These are phyloP conservation scores for Psilocybe cyanescens DNA, from an alignment of 768 basidiomycete species.

Conservation along the genomic window DNA sequence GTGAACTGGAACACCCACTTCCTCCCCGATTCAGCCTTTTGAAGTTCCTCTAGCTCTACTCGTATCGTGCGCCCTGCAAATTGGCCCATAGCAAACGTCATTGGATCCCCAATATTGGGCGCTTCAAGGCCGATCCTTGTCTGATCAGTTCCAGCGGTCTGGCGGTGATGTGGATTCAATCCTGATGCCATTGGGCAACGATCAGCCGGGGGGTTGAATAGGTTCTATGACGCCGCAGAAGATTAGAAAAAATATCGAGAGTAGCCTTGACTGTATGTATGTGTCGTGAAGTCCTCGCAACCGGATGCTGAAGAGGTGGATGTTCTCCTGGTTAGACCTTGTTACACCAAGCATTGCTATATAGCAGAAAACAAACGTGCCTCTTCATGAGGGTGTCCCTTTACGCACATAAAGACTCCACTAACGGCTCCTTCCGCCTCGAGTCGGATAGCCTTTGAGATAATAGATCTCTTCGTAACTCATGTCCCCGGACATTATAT, in stretches of 20 bases:
- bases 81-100: conserved; percentile 54
- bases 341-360: conserved; percentile 15
- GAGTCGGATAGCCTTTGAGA: conserved; percentile 31
- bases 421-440: conserved; percentile 33
- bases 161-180: conserved; percentile 35
- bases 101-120: conserved; percentile 39
- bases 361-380: conserved; percentile 15
- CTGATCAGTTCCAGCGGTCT: conserved; percentile 30
- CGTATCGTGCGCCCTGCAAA: conserved; percentile 54
- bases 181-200: conserved; percentile 28
- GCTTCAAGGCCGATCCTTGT: conserved; percentile 19
- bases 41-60: conserved; percentile 59
- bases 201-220: conserved; percentile 12
- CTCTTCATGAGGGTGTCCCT: conserved; percentile 7
- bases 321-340: conserved; percentile 1
- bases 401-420: conserved; percentile 10
- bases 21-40: conserved; percentile 69
- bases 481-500: conserved; percentile 33
- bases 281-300: background rate
- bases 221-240: background rate
- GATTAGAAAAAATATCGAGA: conserved; percentile 1
- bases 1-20: conserved; percentile 46
- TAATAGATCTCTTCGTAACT: conserved; percentile 26
- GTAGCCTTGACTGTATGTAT: background rate
- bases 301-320: conserved; percentile 1